Base-by-base conservation (phyloP, 768 basidiomycete species). In the Filobasidium wieringae region DNA sequence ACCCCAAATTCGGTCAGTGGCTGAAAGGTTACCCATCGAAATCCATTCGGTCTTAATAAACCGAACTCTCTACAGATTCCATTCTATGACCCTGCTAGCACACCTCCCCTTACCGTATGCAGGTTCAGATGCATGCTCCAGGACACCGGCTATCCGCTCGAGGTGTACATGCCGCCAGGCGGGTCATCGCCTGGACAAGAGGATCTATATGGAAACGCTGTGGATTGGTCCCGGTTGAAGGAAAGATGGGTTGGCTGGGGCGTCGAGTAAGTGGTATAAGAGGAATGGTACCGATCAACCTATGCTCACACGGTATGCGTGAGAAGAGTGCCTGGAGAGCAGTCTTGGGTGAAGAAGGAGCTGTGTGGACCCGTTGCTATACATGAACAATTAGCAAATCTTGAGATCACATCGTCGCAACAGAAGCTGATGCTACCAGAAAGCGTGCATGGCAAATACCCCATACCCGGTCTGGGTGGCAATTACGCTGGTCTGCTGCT, bases 191-290 rank as follows among this genome's bases (percentile, higher is more conserved):
- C 51, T 12, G 52, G 49, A 11, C 24, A 45, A 15, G 56, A 51
- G 0, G 27, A 55, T 31, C 43, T 47, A 5, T 47, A 47, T 24
- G 57, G 37, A 9, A 52, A 43, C 19, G 22, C 27, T 7, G 50
- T 62, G 12, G 70, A 73, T 63, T 64, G 63, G 64, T 65, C 51
- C 30, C 43, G 65, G 30, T 55, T 73, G 12, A 63, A 65, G 29
- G 72, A 73, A 40, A 50, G 72, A 57, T 71, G 68, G 70, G 64
- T 71, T 7, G 69, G 69, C 9, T 73, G 72, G 72, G 70, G 58
- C 17, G 67, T 70, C 8, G 65, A 73, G 72, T 73, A 50, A 59
- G 70, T 69, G 8, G 9, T 4, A 17, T 5, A n/a, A n/a, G n/a
- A n/a, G n/a, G n/a, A n/a, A n/a, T n/a, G n/a, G n/a, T n/a, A n/a